phyloP scores from a whole-genome alignment of 768 basidiomycete species.

The Tulasnella sp. region DNA sequence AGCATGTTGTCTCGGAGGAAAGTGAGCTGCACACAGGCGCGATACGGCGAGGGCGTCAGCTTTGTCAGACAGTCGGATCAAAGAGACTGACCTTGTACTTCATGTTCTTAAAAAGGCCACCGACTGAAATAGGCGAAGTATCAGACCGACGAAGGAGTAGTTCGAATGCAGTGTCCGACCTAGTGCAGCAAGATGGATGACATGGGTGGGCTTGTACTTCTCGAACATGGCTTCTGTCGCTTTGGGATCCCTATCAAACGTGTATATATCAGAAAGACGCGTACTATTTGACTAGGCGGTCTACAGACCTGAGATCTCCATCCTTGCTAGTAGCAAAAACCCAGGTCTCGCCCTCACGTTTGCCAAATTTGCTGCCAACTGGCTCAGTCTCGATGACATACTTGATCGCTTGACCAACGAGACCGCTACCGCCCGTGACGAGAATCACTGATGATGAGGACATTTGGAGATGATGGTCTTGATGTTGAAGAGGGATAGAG shows the following conservation, averaged over 20 bases:
- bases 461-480: not conserved
- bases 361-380: conserved; percentile 79
- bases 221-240: conserved; percentile 77
- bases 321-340: conserved; percentile 79
- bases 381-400: conserved; percentile 79
- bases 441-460: conserved; percentile 56
- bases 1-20: conserved; percentile 94
- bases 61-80: too few species aligned
- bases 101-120: conserved; percentile 97
- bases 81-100: conserved; percentile 84
- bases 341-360: conserved; percentile 77
- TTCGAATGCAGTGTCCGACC: conserved; percentile 51
- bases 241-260: conserved; percentile 59
- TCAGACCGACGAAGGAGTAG: too few species aligned
- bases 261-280: not conserved
- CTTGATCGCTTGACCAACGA: conserved; percentile 85
- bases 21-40: conserved; percentile 58
- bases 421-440: conserved; percentile 83
- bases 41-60: not conserved
- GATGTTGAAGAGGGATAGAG: not conserved
- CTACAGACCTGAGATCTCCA: conserved; percentile 75
- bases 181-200: conserved; percentile 94
- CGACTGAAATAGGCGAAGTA: conserved; percentile 58
- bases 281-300: not conserved
- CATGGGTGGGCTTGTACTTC: conserved; percentile 92